Evolutionary conservation across 1,284 basidiomycete species (phyloP).

Genomic region (Ceratobasidium sp.): DNA sequence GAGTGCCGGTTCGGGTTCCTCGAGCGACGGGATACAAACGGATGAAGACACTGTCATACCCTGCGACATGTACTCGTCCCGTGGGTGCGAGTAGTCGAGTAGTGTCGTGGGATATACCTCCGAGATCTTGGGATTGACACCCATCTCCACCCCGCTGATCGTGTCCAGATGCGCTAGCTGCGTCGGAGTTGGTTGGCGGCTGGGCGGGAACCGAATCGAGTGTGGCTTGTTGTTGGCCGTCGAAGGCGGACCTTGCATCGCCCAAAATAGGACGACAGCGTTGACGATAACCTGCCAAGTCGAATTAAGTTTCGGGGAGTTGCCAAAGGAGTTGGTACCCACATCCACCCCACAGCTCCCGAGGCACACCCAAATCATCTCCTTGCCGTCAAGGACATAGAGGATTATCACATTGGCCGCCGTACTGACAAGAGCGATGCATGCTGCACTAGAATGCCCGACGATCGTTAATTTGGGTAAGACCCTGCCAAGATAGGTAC

Average conservation of each 20-base stretch:
- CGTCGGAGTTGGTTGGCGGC: not conserved
- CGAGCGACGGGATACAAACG: conserved; percentile 29
- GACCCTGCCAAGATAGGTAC: not conserved
- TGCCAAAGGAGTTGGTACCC: not conserved
- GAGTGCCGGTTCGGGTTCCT: conserved; percentile 24
- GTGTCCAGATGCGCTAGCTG: not conserved
- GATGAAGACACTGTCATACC: conserved; percentile 25
- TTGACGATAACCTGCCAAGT: conserved; percentile 10
- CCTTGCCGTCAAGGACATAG: conserved; percentile 23
- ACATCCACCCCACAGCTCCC: conserved; percentile 24
- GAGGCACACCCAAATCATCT: conserved; percentile 33
- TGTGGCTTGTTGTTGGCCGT: not conserved
- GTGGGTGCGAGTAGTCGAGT: conserved; percentile 10
- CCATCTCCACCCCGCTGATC: not conserved
- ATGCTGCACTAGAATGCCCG: conserved; percentile 9
- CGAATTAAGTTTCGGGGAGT: not conserved
- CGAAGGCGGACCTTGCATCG: conserved; percentile 1
- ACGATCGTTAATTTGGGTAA: not conserved
- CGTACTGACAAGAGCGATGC: conserved; percentile 18
- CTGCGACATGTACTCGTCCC: not conserved
- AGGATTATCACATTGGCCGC: conserved; percentile 19
- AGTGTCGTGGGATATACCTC: conserved; percentile 4
- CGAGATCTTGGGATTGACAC: not conserved
- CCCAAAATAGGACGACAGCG: conserved; percentile 17
- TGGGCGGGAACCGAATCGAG: conserved; percentile 6